Evolutionary conservation across 768 basidiomycete genomes (phyloP).

Genomic region (Tulasnella sp.): DNA sequence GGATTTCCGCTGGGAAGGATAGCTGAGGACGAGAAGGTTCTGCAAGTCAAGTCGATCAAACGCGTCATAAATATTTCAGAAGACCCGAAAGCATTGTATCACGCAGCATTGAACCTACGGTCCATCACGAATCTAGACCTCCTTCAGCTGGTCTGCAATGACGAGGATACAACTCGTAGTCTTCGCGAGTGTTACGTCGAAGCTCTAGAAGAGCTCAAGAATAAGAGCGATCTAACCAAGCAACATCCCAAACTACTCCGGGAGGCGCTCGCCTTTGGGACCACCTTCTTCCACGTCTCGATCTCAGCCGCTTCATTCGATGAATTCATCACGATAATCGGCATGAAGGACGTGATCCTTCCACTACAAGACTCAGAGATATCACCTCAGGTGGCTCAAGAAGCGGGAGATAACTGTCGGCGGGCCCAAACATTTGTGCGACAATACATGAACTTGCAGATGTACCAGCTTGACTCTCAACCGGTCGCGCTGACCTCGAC

Average conservation of each 20-base stretch:
- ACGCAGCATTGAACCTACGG: no score
- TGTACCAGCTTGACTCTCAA: neutral
- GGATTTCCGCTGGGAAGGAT: no score
- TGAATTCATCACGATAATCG: neutral
- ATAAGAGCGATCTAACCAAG: neutral
- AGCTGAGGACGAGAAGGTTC: no score
- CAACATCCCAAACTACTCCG: neutral
- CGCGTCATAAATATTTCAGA: no score
- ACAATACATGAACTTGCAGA: neutral
- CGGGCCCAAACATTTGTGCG: neutral
- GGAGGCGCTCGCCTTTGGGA: neutral
- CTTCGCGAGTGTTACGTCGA: neutral
- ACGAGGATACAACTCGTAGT: neutral
- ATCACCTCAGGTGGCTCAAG: neutral
- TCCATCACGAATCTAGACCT: no score
- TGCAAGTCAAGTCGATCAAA: no score
- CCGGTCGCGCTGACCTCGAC: neutral
- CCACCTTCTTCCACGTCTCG: neutral
- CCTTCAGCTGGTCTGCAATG: neutral
- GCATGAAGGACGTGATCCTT: neutral
- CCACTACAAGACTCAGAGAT: neutral
- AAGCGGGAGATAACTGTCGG: neutral
- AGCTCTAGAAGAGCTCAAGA: neutral
- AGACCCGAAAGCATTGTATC: no score
- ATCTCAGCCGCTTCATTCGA: neutral